Evolutionary conservation across 495 filamentous ascomycete species (phyloP), one percentile per base, ranked within the genome.

Genomic region (Parmelia sp.): DNA sequence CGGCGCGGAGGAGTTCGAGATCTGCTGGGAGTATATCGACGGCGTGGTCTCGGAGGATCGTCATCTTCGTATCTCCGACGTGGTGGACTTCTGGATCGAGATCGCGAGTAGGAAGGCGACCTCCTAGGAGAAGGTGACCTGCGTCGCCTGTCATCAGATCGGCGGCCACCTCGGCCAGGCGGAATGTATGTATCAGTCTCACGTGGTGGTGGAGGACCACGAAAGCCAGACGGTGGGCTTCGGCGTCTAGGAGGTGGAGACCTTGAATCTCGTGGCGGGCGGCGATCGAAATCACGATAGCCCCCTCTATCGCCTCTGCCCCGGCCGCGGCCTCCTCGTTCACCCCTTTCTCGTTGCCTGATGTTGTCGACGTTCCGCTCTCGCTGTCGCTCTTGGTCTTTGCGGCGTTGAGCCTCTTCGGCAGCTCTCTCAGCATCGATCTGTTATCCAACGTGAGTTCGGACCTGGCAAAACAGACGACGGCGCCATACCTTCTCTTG

Each of bases 401-500:
- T 84, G 36, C 87, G 85, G 63, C 82, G 81, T 45, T 87, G 86
- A 21, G 82, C 82, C 64, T 89, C 84, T 74, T 91, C 90, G 5
- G 89, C 89, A 47, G 87, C 89, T 72, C 87, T 91, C 66, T 95
- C 90, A 14, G 89, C 87, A 61, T 92, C 88, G 49, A 89, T 84
- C 93, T 96, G 69, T 65, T 6, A 12, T 58, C 64, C 37, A 15
- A 29, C 37, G 49, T 35, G 51, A 60, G 67, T 75, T 42, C 71
- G 62, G 60, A 59, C 51, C 74, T 60, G 71, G 61, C 40, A 47
- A 19, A 29, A 29, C n/a, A 12, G 21, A 27, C 19, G 33, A 40
- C 27, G 57, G 10, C 7, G 8, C 60, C 68, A 29, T 74, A 94
- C 94, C 86, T 95, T 96, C 70, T 96, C 90, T 74, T 96, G 90